Conservation (phyloP, 495 filamentous ascomycete species). For the Collariella sp. region DNA sequence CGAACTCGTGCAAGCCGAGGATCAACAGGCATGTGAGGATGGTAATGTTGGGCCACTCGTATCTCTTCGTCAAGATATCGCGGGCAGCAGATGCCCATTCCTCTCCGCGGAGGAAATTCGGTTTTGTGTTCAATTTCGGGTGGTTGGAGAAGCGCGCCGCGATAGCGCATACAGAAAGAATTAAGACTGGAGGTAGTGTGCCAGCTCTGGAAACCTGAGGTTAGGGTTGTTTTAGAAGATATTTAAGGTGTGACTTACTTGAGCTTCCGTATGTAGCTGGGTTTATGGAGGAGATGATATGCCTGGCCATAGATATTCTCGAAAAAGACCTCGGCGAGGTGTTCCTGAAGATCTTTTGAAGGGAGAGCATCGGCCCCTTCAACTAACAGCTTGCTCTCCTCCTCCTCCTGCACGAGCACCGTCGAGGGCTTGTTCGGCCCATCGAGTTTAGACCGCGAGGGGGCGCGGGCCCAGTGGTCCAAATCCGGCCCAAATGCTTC, state of each 20-base stretch:
- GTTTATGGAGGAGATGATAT: slow-evolving; percentile 93
- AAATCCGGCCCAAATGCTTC: slow-evolving; percentile 80
- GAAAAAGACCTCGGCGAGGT: slow-evolving; percentile 91
- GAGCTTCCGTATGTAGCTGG: slow-evolving; percentile 85
- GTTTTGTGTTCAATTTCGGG: slow-evolving; percentile 72
- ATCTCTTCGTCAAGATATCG: slow-evolving; percentile 73
- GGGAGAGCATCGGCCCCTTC: slow-evolving; percentile 82
- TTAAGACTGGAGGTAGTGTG: slow-evolving; percentile 68
- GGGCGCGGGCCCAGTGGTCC: slow-evolving; percentile 69
- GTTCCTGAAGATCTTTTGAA: slow-evolving; percentile 82
- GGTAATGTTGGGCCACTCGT: slow-evolving; percentile 93
- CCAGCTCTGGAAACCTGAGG: slow-evolving; percentile 34
- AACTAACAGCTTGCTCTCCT: slow-evolving; percentile 62
- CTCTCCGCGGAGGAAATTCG: slow-evolving; percentile 84
- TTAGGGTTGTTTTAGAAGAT: slow-evolving; percentile 16
- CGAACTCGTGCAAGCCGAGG: slow-evolving; percentile 88
- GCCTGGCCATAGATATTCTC: slow-evolving; percentile 93
- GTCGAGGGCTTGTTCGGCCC: slow-evolving; percentile 44
- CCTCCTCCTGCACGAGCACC: slow-evolving; percentile 54
- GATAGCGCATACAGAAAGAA: slow-evolving; percentile 86
- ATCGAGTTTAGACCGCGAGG: slow-evolving; percentile 38
- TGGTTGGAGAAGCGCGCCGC: slow-evolving; percentile 94
- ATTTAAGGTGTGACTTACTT: slow-evolving; percentile 39
- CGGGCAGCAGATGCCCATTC: slow-evolving; percentile 79
- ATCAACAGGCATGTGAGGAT: slow-evolving; percentile 83